Base-by-base conservation (phyloP, 2,329 filamentous ascomycete genomes). In the Aspergillus novoparasiticus region DNA sequence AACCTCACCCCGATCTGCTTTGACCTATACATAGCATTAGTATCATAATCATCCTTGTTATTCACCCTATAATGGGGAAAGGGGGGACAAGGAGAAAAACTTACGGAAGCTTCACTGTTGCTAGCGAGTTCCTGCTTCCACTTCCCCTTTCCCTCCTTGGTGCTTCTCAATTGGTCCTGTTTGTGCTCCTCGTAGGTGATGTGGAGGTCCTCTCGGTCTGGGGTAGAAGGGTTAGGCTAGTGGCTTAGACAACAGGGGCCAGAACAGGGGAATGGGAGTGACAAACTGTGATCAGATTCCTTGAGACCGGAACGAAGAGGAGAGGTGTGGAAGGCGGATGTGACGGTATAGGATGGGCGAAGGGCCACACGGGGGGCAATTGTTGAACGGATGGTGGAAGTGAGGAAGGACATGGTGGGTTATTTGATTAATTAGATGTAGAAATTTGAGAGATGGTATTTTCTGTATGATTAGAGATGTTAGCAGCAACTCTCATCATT, bases 91-190 rank as follows among this genome's bases (percentile, higher is more conserved):
- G 16, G 62, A n/a, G 50, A 36, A 32, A 46, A 61, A 78, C 84
- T 68, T 79, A 95, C 84, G 70, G 87, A 87, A 76, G 91, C 90
- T 82, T 96, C 92, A 78, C 89, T 91, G 78, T 92, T 87, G 57
- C 88, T 91, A 3, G 92, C 91, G 57, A 96, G 83, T 75, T 90
- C 88, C 26, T 89, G 84, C 80, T 91, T 90, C 92, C 92, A 95
- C 74, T 92, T 85, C 59, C 84, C 89, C 75, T 87, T 84, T 64
- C 91, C 91, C 45, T 85, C 79, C 69, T 83, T 81, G 76, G 78
- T 76, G 63, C 77, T 77, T 64, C 78, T 76, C 63, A 85, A 61
- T 60, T 82, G 80, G n/a, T 89, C 87, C 64, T 92, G 85, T 82
- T 94, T 93, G 67, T 83, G 72, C 14, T 70, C 46, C 66, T 84